These are phyloP conservation scores for Gonium pectorale DNA, from an alignment of 139 green algal species.

Conservation along the genomic window DNA sequence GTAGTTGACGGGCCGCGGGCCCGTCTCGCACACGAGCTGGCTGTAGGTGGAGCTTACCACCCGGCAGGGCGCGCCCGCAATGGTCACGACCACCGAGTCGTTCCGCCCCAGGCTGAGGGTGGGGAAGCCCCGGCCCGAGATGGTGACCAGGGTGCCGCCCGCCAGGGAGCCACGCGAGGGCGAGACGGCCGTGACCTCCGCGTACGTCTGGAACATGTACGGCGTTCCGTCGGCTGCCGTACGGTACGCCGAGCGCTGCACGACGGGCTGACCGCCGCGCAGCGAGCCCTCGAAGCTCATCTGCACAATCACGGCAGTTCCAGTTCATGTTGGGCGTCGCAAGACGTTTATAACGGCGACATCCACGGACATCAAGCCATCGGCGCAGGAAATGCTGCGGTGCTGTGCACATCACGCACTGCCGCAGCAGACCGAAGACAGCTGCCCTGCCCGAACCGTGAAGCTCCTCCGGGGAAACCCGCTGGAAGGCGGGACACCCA, in stretches of 20 bases:
- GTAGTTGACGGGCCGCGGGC: not conserved
- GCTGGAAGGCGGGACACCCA: no score
- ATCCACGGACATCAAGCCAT: not conserved
- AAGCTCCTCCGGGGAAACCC: no score
- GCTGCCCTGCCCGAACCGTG: no score
- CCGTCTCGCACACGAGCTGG: not conserved
- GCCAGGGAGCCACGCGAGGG: not conserved
- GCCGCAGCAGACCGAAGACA: no score
- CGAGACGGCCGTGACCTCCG: not conserved
- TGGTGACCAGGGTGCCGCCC: not conserved
- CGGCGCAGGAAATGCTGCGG: not conserved
- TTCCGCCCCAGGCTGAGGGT: not conserved
- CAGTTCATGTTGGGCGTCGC: not conserved
- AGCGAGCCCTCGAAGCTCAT: not conserved
- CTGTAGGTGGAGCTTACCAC: not conserved
- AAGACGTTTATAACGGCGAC: not conserved
- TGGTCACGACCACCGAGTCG: not conserved
- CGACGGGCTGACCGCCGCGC: not conserved
- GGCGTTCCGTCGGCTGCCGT: not conserved
- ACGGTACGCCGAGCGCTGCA: not conserved
- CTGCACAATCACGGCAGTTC: no score
- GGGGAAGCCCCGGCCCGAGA: slow-evolving; percentile 9
- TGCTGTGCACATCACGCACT: no score
- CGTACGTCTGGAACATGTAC: slow-evolving; percentile 10
- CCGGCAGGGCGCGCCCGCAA: not conserved